Percentiles rank a stretch among this genome's conserved stretches.
phyloP scores from a whole-genome alignment of 495 filamentous ascomycete species.

The Penicillium paradoxum region DNA sequence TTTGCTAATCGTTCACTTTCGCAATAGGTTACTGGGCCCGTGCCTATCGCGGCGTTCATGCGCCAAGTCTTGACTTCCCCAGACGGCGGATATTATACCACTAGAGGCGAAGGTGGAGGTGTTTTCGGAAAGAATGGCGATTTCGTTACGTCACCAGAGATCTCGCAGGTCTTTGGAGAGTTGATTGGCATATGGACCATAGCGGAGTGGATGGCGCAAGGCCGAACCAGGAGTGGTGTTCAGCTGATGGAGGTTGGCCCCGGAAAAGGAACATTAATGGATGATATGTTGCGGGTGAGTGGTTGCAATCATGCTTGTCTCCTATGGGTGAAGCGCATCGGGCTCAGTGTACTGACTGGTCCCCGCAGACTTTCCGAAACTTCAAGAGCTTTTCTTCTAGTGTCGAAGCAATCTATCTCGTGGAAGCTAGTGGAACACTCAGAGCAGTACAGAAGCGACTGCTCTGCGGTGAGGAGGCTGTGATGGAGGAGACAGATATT shows the following conservation, averaged over 20 bases:
- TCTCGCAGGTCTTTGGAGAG: slow-evolving; percentile 95
- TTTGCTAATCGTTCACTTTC: slow-evolving; percentile 13
- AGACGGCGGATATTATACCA: slow-evolving; percentile 91
- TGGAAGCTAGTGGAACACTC: slow-evolving; percentile 79
- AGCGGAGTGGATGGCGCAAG: slow-evolving; percentile 93
- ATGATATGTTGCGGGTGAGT: slow-evolving; percentile 84
- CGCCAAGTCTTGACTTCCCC: slow-evolving; percentile 93
- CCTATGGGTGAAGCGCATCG: neutral
- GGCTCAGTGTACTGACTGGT: neutral
- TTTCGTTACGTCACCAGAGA: slow-evolving; percentile 95
- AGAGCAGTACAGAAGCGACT: slow-evolving; percentile 70
- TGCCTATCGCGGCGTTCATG: slow-evolving; percentile 92
- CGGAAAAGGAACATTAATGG: slow-evolving; percentile 93
- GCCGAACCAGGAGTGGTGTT: slow-evolving; percentile 60
- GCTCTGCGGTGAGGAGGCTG: slow-evolving; percentile 71
- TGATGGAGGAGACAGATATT: slow-evolving; percentile 64
- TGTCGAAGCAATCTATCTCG: slow-evolving; percentile 81
- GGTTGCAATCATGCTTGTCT: neutral
- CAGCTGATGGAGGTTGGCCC: slow-evolving; percentile 92
- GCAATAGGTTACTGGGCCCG: slow-evolving; percentile 66
- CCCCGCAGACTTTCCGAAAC: slow-evolving; percentile 68
- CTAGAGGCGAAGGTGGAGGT: slow-evolving; percentile 52
- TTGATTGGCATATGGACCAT: slow-evolving; percentile 91
- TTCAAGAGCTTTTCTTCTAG: slow-evolving; percentile 73
- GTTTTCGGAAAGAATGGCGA: slow-evolving; percentile 89